phyloP scores from a whole-genome alignment of 495 filamentous ascomycete species.

The Talaromyces stipitatus region DNA sequence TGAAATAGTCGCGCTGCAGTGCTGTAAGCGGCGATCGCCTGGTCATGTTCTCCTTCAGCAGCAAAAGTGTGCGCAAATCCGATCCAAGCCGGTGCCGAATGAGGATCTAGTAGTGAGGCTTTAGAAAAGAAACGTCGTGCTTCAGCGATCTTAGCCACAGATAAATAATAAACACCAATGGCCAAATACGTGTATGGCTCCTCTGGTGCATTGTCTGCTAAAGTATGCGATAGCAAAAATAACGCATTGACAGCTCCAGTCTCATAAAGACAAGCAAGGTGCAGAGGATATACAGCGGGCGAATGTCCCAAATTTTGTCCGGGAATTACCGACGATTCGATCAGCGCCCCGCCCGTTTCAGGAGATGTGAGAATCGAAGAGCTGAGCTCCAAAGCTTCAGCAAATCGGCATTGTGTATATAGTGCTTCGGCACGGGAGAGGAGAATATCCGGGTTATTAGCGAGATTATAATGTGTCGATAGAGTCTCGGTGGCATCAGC shows the following conservation, averaged over 20 bases:
- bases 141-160: constrained; percentile 82
- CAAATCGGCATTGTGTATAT: constrained; percentile 92
- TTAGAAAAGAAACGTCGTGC: constrained; percentile 95
- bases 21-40: constrained; percentile 95
- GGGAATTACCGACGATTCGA: constrained; percentile 12
- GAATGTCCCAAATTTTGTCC: constrained; percentile 71
- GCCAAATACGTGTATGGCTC: constrained; percentile 88
- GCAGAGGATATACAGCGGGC: constrained; percentile 79
- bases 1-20: constrained; percentile 94
- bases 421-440: constrained; percentile 87
- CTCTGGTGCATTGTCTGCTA: constrained; percentile 86
- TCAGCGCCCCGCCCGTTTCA: constrained; percentile 21
- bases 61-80: constrained; percentile 99
- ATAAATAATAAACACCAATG: constrained; percentile 91
- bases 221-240: constrained; percentile 88
- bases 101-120: constrained; percentile 91
- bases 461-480: constrained; percentile 85
- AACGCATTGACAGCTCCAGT: constrained; percentile 77
- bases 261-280: constrained; percentile 88
- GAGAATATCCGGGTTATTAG: constrained; percentile 81
- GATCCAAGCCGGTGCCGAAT: constrained; percentile 98
- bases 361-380: constrained; percentile 63
- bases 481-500: constrained; percentile 84
- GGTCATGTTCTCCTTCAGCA: constrained; percentile 99
- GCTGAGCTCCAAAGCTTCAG: constrained; percentile 76